Base-by-base conservation (phyloP, 345 rosid species). In the Citrus mangshanensis region DNA sequence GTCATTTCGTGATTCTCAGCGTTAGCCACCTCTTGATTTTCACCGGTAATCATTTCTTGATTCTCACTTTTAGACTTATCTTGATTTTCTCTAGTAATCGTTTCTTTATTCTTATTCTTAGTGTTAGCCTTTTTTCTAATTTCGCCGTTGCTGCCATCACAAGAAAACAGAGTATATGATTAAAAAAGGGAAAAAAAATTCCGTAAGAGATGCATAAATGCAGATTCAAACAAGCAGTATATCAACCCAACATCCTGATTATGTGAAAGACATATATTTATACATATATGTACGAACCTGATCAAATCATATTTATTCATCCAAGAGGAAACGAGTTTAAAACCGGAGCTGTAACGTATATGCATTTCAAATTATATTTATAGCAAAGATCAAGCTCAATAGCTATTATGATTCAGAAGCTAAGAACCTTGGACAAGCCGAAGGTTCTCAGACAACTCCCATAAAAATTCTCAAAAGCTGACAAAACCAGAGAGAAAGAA, bases 1-100 rank as follows among this genome's bases (percentile, higher is more conserved):
- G 58, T 66, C 77, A 80, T 81, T 34, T 77, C 83, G 68, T 81
- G 77, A 28, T 78, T 79, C 70, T 85, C 84, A 7, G 27, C 0
- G 35, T 8, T 12, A 27, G 5, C 59, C 59, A 25, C 49, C 25
- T 3, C 73, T 60, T 59, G 32, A 27, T 61, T 62, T 30, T 62
- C 70, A 62, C 40, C 7, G 60, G 40, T 9, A 40, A 10, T 40
- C 49, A 40, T 40, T 40, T 40, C 51, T 46, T 46, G 18, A 46
- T 46, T 13, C 51, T 46, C 51, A 12, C 51, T 46, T 46, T 46
- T 46, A 46, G 51, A 46, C 51, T 46, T 13, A 16, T 13, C 51
- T 46, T 42, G 51, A 42, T 42, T 10, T 42, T 46, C 51, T 46
- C 51, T 46, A 13, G 51, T 3, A 12, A 46, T 46, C 18, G 51